Base-by-base conservation (phyloP, 768 basidiomycete species). In the Pseudohyphozyma bogoriensis region DNA sequence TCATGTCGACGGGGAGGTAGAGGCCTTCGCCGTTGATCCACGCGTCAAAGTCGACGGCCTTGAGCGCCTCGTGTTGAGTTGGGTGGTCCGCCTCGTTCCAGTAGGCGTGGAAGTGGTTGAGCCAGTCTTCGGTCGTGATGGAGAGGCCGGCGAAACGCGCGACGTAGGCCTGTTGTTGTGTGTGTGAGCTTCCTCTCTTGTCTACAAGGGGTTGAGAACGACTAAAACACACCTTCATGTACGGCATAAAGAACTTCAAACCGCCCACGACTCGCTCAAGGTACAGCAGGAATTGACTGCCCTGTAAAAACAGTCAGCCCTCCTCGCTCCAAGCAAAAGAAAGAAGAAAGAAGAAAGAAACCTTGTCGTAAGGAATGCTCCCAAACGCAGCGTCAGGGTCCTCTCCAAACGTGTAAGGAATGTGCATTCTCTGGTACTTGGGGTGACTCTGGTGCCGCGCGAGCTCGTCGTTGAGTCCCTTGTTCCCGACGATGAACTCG, bases 281-380 rank as follows among this genome's bases (percentile, higher is more conserved):
- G 71, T 87, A 79, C 22, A 92, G 79, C 20, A 97, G 76, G 68
- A 97, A 83, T 72, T 90, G 93, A 10, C 87, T 80, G 29, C 92
- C 92, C 74, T 92, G 35, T 37, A 36, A 16, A n/a, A 29, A 16
- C 24, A 4, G 29, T 13, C 2, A 24, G 36, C 24, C n/a, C 33
- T 29, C 11, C 1, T 40, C 56, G 39, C 31, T n/a, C n/a, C n/a
- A n/a, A n/a, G n/a, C n/a, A n/a, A n/a, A n/a, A n/a, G n/a, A n/a
- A n/a, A n/a, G n/a, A n/a, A n/a, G n/a, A n/a, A n/a, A n/a, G n/a
- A n/a, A n/a, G n/a, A n/a, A n/a, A n/a, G n/a, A n/a, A n/a, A n/a
- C n/a, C n/a, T n/a, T n/a, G n/a, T n/a, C 73, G 67, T 93, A 93
- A 1, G 91, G 86, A 47, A 95, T 78, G 53, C 77, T 72, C 82